These are phyloP conservation scores for Dujonia santamariae DNA, from an alignment of 1,139 yeast species.

Conservation along the genomic window DNA sequence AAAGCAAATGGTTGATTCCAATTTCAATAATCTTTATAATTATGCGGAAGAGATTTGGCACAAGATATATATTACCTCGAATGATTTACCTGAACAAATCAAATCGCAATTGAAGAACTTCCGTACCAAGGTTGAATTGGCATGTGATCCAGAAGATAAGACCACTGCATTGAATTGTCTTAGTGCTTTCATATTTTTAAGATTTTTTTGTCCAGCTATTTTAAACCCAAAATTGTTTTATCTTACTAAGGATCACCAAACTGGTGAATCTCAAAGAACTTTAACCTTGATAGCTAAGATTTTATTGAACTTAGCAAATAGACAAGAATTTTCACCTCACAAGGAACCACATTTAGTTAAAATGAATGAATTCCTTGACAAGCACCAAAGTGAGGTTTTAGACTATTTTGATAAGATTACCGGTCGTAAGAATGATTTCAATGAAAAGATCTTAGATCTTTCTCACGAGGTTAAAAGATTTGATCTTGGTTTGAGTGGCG, in stretches of 20 bases:
- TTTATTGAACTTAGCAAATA: constrained; percentile 73
- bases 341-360: constrained; percentile 79
- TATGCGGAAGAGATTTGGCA: constrained; percentile 72
- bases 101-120: constrained; percentile 58
- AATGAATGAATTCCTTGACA: constrained; percentile 65
- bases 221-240: constrained; percentile 84
- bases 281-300: constrained; percentile 82
- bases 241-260: constrained; percentile 66
- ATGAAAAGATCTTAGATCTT: constrained; percentile 54
- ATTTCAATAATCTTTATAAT: constrained; percentile 48
- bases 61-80: constrained; percentile 63
- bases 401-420: constrained; percentile 75
- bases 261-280: constrained; percentile 70
- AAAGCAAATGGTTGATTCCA: constrained; percentile 39
- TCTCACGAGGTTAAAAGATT: constrained; percentile 55
- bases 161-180: constrained; percentile 64
- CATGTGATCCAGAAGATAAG: constrained; percentile 57
- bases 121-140: constrained; percentile 57
- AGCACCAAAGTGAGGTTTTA: constrained; percentile 54
- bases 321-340: constrained; percentile 65
- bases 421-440: constrained; percentile 64
- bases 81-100: constrained; percentile 72
- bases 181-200: constrained; percentile 77
- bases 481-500: constrained; percentile 46
- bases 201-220: constrained; percentile 90